Evolutionary conservation across 2,329 filamentous ascomycete genomes (phyloP), one percentile per base, ranked within the genome.

Genomic region (Diplodia seriata): DNA sequence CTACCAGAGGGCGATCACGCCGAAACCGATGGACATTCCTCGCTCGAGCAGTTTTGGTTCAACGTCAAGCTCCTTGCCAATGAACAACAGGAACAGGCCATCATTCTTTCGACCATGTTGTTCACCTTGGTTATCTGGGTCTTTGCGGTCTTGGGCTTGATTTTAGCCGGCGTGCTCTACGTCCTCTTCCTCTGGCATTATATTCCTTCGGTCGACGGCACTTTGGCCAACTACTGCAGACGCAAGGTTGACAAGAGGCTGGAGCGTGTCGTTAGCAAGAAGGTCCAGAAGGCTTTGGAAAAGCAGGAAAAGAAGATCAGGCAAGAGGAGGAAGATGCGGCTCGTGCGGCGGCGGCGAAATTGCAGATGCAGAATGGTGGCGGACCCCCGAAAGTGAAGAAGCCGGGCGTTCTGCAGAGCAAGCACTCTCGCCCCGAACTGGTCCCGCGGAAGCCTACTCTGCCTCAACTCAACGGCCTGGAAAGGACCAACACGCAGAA

Each of bases 51-150:
- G 70, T 97, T 98, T 80, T 97, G 95, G 77, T 82, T 89, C 74
- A 97, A 97, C 74, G 85, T 98, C 71, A 85, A 87, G 72, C 81
- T 85, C 11, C 85, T 98, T 40, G 91, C 91, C 36, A 83, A 89
- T 18, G 83, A 90, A 40, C 90, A 96, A 77, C 89, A 88, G 70
- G 88, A 90, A 71, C 92, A 97, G 78, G 92, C 91, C 1, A 81
- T 95, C 69, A 91, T 97, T 72, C 84, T 98, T 63, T 91, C 89
- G 49, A 90, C 92, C 79, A 98, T 98, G 95, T 82, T 93, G 70
- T 98, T 97, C 80, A 97, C 94, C 3, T 79, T 97, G 26, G 77
- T 97, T 66, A 88, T 98, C 72, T 98, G 94, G 94, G 85, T 93
- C 15, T 89, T 98, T 73, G 91, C 91, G 0, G 86, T 91, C 6